phyloP scores from a whole-genome alignment of 2,329 filamentous ascomycete species.

The Septoria petroselini region DNA sequence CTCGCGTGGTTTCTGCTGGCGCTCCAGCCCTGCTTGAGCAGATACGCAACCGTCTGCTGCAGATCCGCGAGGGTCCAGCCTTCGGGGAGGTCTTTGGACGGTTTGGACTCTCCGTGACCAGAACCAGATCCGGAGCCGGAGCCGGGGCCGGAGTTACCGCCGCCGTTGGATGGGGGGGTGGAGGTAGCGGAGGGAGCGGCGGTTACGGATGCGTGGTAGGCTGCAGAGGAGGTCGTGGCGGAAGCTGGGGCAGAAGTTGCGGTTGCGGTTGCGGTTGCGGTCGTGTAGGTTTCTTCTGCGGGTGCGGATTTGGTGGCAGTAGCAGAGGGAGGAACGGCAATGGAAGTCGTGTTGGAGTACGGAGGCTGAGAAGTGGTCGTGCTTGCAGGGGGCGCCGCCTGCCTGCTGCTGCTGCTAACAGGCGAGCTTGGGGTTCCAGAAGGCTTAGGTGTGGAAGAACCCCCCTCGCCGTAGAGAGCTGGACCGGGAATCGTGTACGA shows the following conservation, averaged over 20 bases:
- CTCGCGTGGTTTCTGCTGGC: constrained; percentile 24
- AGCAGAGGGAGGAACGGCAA: neutral
- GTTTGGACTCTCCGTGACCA: constrained; percentile 17
- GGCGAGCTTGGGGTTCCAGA: constrained; percentile 10
- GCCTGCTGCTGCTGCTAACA: too few relatives aligned
- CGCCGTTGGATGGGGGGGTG: neutral
- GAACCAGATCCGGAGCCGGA: constrained; percentile 2
- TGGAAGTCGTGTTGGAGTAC: neutral
- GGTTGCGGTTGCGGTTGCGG: neutral
- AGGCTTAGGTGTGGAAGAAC: neutral
- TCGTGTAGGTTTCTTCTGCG: constrained; percentile 4
- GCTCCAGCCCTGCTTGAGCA: constrained; percentile 26
- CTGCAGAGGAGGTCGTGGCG: neutral
- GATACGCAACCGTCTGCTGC: constrained; percentile 31
- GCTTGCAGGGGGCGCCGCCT: constrained; percentile 5
- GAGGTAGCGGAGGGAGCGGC: constrained; percentile 5
- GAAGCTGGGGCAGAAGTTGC: neutral
- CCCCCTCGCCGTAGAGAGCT: constrained; percentile 29
- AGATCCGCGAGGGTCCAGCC: constrained; percentile 32
- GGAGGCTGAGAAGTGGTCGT: constrained; percentile 8
- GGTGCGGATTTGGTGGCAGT: constrained; percentile 2
- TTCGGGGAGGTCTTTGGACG: constrained; percentile 29
- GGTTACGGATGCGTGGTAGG: constrained; percentile 6
- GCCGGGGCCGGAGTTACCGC: constrained; percentile 11
- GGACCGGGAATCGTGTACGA: constrained; percentile 55